These are phyloP conservation scores for Saccharata proteae DNA, from an alignment of 2,329 filamentous ascomycete species.

Conservation along the genomic window DNA sequence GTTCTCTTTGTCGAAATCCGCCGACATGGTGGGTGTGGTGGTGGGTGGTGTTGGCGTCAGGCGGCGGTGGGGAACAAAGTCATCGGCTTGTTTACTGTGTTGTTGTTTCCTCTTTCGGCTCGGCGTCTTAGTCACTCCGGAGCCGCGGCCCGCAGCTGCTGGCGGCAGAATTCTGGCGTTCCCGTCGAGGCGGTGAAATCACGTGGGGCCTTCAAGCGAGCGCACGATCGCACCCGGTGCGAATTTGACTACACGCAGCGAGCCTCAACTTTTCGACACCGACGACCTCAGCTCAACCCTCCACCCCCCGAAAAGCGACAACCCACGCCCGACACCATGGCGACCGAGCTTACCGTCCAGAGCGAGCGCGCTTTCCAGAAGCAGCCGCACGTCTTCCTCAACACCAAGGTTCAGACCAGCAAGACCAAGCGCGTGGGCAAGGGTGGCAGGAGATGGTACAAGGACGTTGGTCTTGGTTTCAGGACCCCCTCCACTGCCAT, in stretches of 20 bases:
- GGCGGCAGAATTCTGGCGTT: not conserved
- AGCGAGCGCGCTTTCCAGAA: conserved; percentile 99
- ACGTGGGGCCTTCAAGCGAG: too few relatives aligned
- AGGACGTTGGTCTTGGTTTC: conserved; percentile 99
- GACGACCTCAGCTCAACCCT: conserved; percentile 8
- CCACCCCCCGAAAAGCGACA: conserved; percentile 5
- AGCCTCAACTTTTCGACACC: conserved; percentile 6
- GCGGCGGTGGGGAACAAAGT: conserved; percentile 1
- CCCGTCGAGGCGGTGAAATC: too few relatives aligned
- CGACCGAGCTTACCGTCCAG: conserved; percentile 58
- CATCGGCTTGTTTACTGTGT: conserved; percentile 8
- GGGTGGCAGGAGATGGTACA: conserved; percentile 94
- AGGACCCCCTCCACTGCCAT: conserved; percentile 97
- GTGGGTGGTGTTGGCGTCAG: not conserved
- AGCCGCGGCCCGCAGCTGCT: too few relatives aligned
- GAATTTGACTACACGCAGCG: conserved; percentile 1
- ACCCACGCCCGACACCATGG: conserved; percentile 25
- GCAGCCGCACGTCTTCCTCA: conserved; percentile 99
- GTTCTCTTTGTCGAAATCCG: conserved; percentile 59
- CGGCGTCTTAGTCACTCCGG: too few relatives aligned
- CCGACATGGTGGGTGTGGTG: conserved; percentile 3
- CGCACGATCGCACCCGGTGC: conserved; percentile 4
- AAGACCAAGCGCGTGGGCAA: conserved; percentile 73
- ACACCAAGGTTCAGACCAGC: conserved; percentile 85
- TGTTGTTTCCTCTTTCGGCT: conserved; percentile 3